Percentiles rank a stretch among this genome's conserved stretches.
phyloP scores from a whole-genome alignment of 352 stramenopile genomes.

The Aphanomyces astaci region DNA sequence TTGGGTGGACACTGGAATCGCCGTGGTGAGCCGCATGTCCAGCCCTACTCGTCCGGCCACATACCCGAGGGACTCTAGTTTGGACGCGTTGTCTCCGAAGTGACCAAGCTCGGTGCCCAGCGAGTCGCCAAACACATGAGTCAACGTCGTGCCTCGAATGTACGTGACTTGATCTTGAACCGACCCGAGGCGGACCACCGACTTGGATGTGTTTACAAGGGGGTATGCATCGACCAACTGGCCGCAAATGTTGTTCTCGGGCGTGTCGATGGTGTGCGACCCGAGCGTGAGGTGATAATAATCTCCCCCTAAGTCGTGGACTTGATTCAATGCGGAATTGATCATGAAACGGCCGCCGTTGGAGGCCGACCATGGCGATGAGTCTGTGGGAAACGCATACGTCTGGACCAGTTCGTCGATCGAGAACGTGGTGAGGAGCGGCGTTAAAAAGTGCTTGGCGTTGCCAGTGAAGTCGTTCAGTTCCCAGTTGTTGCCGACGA shows the following conservation, averaged over 20 bases:
- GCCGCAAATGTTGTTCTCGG: not conserved
- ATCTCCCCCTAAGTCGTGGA: not conserved
- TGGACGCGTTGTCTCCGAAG: not conserved
- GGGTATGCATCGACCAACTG: not conserved
- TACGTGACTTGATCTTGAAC: slow-evolving; percentile 1
- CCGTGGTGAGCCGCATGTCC: slow-evolving; percentile 15
- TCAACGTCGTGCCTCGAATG: slow-evolving; percentile 7
- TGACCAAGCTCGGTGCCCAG: not conserved
- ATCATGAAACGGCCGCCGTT: slow-evolving; percentile 1
- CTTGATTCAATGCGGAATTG: not conserved
- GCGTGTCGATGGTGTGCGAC: not conserved
- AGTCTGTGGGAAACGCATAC: not conserved
- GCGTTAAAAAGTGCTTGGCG: slow-evolving; percentile 9
- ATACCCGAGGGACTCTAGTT: not conserved
- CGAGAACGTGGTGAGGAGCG: not conserved
- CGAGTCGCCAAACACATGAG: slow-evolving; percentile 1
- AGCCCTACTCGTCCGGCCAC: not conserved
- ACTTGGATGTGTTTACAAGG: too few relatives aligned
- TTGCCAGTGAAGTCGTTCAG: slow-evolving; percentile 14
- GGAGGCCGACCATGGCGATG: not conserved
- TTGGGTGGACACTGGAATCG: not conserved
- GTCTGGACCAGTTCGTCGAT: not conserved
- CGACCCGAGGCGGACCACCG: not conserved
- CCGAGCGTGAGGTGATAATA: slow-evolving; percentile 1
- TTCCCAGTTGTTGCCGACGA: slow-evolving; percentile 20